Conservation (phyloP, 148 eudicot species). For the Cornus florida region DNA sequence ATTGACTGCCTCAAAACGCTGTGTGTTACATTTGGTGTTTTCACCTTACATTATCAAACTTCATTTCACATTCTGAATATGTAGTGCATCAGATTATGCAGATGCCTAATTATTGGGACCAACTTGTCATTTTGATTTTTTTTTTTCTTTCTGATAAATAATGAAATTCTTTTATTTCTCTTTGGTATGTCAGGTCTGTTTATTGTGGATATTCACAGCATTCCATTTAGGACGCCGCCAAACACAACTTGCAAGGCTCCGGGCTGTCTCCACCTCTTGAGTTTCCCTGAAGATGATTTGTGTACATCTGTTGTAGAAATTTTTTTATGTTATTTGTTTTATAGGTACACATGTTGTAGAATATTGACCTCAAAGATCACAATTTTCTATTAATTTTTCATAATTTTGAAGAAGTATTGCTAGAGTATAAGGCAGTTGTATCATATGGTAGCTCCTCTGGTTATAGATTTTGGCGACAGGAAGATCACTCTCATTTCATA, state of each 20-base stretch:
- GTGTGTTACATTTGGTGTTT: neutral
- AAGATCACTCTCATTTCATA: no score
- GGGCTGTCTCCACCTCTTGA: constrained; percentile 14
- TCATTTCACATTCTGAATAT: neutral
- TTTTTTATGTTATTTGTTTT: no score
- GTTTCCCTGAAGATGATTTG: neutral
- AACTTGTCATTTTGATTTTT: neutral
- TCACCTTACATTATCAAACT: neutral
- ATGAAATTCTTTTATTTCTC: neutral
- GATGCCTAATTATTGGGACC: neutral
- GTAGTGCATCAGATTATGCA: neutral
- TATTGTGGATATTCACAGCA: constrained; percentile 70
- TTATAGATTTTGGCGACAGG: no score
- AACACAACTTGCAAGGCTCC: constrained; percentile 54
- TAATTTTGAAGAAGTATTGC: no score
- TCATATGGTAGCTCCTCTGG: no score
- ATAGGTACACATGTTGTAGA: no score
- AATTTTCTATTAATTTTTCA: no score
- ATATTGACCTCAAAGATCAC: no score
- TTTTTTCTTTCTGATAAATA: neutral
- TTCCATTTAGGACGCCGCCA: constrained; percentile 67
- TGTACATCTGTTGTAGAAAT: no score
- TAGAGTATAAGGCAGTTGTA: no score
- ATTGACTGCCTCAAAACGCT: neutral
- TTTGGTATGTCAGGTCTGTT: constrained; percentile 54